These are phyloP conservation scores for Fusarium mangiferae DNA, from an alignment of 2,329 filamentous ascomycete genomes.

Conservation along the genomic window DNA sequence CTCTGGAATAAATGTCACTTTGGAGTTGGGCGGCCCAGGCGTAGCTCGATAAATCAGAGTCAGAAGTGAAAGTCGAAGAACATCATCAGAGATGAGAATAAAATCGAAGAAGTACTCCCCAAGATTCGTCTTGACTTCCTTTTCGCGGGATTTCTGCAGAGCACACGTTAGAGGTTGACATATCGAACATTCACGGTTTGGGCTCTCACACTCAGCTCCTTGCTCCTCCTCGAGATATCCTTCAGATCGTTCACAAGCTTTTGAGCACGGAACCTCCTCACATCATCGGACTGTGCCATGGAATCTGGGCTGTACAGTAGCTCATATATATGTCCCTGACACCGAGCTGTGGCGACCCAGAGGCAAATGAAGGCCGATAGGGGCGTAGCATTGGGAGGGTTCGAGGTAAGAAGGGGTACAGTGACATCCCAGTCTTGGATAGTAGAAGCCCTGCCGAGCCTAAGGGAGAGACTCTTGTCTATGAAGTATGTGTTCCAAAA, in stretches of 20 bases:
- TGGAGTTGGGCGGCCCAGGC: constrained; percentile 43
- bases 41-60: constrained; percentile 57
- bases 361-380: constrained; percentile 52
- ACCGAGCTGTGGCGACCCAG: constrained; percentile 63
- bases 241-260: constrained; percentile 47
- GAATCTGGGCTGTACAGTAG: constrained; percentile 60
- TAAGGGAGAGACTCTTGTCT: constrained; percentile 65
- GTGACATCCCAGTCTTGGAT: constrained; percentile 69
- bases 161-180: background rate
- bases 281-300: constrained; percentile 47
- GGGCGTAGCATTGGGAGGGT: constrained; percentile 43
- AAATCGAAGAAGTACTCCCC: constrained; percentile 49
- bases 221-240: constrained; percentile 38
- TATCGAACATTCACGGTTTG: background rate
- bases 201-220: constrained; percentile 29
- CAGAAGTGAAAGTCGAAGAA: constrained; percentile 54
- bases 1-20: constrained; percentile 53
- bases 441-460: constrained; percentile 62
- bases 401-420: constrained; percentile 48
- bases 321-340: constrained; percentile 67
- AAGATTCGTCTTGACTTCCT: constrained; percentile 36
- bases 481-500: constrained; percentile 70
- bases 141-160: constrained; percentile 30
- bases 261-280: constrained; percentile 49
- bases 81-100: constrained; percentile 53